Base-by-base conservation (phyloP, 108 stramenopile species). In the Fragilaria crotonensis region DNA sequence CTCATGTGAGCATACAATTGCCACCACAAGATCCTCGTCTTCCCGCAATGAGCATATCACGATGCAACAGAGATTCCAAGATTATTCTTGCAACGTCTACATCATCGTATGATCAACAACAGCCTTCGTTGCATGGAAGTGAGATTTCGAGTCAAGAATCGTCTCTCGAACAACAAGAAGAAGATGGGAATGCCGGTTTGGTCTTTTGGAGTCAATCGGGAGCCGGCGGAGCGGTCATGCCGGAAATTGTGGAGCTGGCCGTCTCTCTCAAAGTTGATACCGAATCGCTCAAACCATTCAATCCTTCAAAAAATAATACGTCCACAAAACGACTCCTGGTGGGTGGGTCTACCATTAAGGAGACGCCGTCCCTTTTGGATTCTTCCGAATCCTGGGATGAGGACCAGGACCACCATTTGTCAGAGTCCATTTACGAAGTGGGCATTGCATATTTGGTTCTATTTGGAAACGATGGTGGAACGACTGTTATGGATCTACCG, bases 401-500 rank as follows among this genome's bases (percentile, higher is more conserved):
- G n/a, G n/a, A n/a, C n/a, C n/a, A n/a, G n/a, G n/a, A n/a, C n/a
- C n/a, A n/a, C n/a, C n/a, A n/a, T n/a, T n/a, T n/a, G n/a, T n/a
- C n/a, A n/a, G n/a, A n/a, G n/a, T n/a, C n/a, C n/a, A n/a, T n/a
- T n/a, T 27, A 54, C 22, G 22, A 32, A 29, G 67, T 63, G 49
- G 73, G 67, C 0, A 49, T 68, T 30, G 73, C 73, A 26, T 45
- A 68, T 49, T 45, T 75, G 17, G 31, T 48, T 9, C 28, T 68
- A 21, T 64, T 48, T 45, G 44, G 55, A 20, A 55, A 44, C 2
- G 67, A 68, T 26, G 31, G 20, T 25, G 53, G 62, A 1, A 47
- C 51, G 4, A 54, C 62, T 23, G 60, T 51, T 20, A 53, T 75
- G 52, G 67, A 75, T 47, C 53, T 75, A 48, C 73, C 55, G 17